These are phyloP conservation scores for Halenospora varia DNA, from an alignment of 495 filamentous ascomycete genomes.

Conservation along the genomic window DNA sequence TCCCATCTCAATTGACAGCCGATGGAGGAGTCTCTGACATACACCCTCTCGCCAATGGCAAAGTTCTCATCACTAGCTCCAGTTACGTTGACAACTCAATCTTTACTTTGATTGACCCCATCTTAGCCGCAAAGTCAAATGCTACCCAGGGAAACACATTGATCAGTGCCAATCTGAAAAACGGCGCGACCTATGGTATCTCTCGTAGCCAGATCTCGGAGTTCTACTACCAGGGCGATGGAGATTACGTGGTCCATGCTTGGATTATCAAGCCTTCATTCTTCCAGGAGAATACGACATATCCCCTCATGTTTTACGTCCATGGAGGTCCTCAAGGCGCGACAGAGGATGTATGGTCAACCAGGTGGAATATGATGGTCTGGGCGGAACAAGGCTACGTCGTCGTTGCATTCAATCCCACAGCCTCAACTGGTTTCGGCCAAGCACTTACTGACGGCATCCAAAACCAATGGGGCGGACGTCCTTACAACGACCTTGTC, in stretches of 20 bases:
- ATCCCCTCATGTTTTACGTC: conserved; percentile 74
- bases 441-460: conserved; percentile 74
- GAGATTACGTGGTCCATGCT: conserved; percentile 61
- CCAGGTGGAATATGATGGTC: conserved; percentile 85
- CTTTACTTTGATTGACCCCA: conserved; percentile 54
- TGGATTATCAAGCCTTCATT: conserved; percentile 74
- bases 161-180: conserved; percentile 11
- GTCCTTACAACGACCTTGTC: conserved; percentile 74
- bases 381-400: conserved; percentile 91
- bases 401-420: conserved; percentile 80
- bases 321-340: conserved; percentile 85
- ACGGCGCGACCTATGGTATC: conserved; percentile 5
- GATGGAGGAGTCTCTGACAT: conserved; percentile 56
- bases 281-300: conserved; percentile 66
- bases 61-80: conserved; percentile 58
- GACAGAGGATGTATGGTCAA: conserved; percentile 64
- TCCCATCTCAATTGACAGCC: conserved; percentile 51
- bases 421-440: conserved; percentile 80
- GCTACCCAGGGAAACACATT: conserved; percentile 6
- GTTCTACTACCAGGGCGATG: conserved; percentile 62
- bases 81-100: conserved; percentile 63
- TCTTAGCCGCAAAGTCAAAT: conserved; percentile 1
- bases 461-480: conserved; percentile 69
- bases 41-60: conserved; percentile 39
- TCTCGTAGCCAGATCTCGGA: conserved; percentile 40